These are phyloP conservation scores for Neopestalotiopsis sp. DNA, from an alignment of 2,329 filamentous ascomycete genomes.

Conservation along the genomic window DNA sequence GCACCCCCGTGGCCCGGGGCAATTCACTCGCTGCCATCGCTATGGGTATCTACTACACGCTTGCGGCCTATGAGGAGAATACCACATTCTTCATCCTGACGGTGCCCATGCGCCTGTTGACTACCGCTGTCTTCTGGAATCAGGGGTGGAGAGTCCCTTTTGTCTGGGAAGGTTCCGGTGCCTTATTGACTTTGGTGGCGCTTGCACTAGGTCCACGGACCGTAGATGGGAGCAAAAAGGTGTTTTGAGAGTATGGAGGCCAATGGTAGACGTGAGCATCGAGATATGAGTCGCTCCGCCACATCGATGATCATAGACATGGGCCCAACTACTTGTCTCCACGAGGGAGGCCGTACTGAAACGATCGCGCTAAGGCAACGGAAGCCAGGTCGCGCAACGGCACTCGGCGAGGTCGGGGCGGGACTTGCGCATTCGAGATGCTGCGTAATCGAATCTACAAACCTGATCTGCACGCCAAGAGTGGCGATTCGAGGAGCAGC, in stretches of 20 bases:
- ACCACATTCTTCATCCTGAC: slow-evolving; percentile 34
- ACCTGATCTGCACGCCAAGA: no score
- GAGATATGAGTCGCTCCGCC: no score
- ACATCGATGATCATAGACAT: no score
- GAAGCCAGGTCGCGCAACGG: background rate
- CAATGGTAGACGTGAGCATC: no score
- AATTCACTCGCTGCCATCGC: slow-evolving; percentile 34
- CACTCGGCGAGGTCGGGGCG: background rate
- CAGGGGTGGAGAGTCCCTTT: slow-evolving; percentile 33
- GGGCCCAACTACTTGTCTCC: no score
- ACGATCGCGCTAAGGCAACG: background rate
- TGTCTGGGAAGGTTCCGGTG: slow-evolving; percentile 35
- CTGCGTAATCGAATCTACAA: no score
- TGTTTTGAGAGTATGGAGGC: background rate
- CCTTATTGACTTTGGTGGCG: slow-evolving; percentile 22
- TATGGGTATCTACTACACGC: slow-evolving; percentile 38
- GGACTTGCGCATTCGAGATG: no score
- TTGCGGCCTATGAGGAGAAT: slow-evolving; percentile 39
- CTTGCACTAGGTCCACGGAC: background rate
- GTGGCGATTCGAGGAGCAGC: no score
- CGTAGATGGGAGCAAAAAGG: background rate
- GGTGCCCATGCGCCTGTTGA: slow-evolving; percentile 36
- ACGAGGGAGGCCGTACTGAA: no score
- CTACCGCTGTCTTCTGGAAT: slow-evolving; percentile 32
- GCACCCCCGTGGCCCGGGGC: slow-evolving; percentile 25